A percentile compares a stretch with the other conserved stretches of the same genome.
phyloP scores from a whole-genome alignment of 139 green algal genomes.

The Chara braunii region DNA sequence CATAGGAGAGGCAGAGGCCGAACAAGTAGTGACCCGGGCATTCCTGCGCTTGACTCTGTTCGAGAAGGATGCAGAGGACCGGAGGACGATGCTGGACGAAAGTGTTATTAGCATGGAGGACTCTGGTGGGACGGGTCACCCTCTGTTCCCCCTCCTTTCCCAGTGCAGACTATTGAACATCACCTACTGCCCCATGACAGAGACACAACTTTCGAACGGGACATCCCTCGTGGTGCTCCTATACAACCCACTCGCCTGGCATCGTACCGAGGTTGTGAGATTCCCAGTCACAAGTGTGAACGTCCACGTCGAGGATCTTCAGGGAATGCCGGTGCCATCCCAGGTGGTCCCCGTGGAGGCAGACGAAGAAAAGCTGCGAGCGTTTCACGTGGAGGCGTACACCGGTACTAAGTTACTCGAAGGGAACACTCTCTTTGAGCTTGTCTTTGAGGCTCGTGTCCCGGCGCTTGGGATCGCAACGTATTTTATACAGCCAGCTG shows the following conservation, averaged over 20 bases:
- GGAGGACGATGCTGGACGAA: too few species aligned
- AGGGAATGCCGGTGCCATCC: neutral
- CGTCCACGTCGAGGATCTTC: too few species aligned
- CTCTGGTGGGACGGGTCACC: too few species aligned
- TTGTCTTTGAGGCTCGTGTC: conserved; percentile 18
- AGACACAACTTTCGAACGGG: conserved; percentile 30
- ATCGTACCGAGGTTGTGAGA: conserved; percentile 47
- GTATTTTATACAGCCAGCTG: conserved; percentile 30
- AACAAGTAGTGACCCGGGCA: neutral
- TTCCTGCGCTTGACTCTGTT: neutral
- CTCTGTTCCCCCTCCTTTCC: too few species aligned
- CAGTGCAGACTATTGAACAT: conserved; percentile 54
- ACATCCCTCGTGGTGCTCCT: conserved; percentile 46
- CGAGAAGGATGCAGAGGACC: too few species aligned
- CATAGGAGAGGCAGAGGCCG: conserved; percentile 12
- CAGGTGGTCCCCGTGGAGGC: conserved; percentile 10
- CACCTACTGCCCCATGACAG: conserved; percentile 51
- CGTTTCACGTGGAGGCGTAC: conserved; percentile 19
- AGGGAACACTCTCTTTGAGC: neutral
- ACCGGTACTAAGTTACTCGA: neutral
- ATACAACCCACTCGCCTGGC: conserved; percentile 73
- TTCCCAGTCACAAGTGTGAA: conserved; percentile 63
- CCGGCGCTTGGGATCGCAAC: conserved; percentile 22
- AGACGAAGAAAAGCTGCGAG: neutral
- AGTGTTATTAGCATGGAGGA: too few species aligned